A percentile compares a stretch with the other conserved stretches of the same genome.
Evolutionary conservation across 257 asterid species (phyloP).

Genomic region (Nicotiana paniculata): DNA sequence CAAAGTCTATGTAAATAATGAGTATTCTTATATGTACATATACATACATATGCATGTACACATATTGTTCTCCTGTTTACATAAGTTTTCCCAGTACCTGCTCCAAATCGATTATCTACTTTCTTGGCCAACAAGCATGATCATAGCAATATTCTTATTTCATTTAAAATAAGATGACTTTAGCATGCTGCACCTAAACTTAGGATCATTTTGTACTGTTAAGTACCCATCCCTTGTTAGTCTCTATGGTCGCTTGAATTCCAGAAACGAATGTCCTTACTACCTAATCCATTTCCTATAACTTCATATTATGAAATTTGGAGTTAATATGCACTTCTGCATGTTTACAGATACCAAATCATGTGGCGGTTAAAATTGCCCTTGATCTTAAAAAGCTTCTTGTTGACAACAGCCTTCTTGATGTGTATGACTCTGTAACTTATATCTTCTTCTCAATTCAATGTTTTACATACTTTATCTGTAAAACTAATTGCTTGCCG

Average conservation of each 20-base stretch:
- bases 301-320: background rate
- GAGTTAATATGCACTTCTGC: background rate
- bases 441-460: background rate
- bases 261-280: background rate
- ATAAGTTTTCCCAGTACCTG: background rate
- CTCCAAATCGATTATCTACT: background rate
- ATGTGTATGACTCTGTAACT: constrained; percentile 57
- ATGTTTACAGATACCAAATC: constrained; percentile 78
- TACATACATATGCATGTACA: too few species aligned
- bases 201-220: background rate
- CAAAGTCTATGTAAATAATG: background rate
- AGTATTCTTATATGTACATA: background rate
- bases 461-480: background rate
- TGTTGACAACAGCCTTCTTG: constrained; percentile 86
- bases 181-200: background rate
- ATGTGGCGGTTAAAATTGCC: constrained; percentile 91
- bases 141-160: background rate
- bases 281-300: background rate
- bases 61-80: background rate
- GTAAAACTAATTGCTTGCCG: background rate
- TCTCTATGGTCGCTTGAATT: background rate
- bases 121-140: background rate
- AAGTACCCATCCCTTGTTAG: background rate
- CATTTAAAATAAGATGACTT: background rate
- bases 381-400: constrained; percentile 93